Conservation (phyloP, 345 rosid species). For the Melastoma malabathricum region DNA sequence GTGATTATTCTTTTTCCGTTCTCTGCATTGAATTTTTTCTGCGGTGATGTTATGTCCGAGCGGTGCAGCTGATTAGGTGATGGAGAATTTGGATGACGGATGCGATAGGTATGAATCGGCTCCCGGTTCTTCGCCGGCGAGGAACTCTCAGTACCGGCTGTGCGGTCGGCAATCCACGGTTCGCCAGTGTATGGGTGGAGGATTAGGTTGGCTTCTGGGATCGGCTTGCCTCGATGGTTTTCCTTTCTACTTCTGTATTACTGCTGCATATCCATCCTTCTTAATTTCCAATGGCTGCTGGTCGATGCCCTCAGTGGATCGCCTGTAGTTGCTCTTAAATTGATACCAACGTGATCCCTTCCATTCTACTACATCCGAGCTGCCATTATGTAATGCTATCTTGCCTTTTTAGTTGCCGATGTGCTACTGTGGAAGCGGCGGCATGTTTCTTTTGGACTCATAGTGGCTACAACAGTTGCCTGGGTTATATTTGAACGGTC, state of each 20-base stretch:
- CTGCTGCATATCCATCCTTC: too few species aligned
- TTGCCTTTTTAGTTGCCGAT: constrained; percentile 46
- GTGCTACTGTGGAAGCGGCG: constrained; percentile 63
- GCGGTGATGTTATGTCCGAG: too few species aligned
- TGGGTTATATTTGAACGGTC: constrained; percentile 74
- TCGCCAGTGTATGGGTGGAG: constrained; percentile 35
- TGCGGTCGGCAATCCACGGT: constrained; percentile 25
- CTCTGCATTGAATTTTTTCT: too few species aligned
- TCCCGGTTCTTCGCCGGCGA: constrained; percentile 6
- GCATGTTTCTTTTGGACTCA: constrained; percentile 45
- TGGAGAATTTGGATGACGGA: constrained; percentile 11
- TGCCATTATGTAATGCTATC: not conserved
- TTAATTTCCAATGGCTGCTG: too few species aligned
- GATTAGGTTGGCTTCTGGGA: constrained; percentile 15
- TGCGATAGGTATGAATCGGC: constrained; percentile 11
- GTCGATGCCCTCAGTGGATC: too few species aligned
- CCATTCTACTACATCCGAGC: too few species aligned
- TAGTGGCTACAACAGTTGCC: constrained; percentile 65
- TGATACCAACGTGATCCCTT: too few species aligned
- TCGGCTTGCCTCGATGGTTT: too few species aligned
- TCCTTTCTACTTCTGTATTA: too few species aligned
- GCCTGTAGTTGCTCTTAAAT: too few species aligned
- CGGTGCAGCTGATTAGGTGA: constrained; percentile 2
- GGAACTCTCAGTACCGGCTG: constrained; percentile 17
- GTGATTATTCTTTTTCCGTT: too few species aligned